These are phyloP conservation scores for Termitomyces sp. DNA, from an alignment of 768 basidiomycete species.

Conservation along the genomic window DNA sequence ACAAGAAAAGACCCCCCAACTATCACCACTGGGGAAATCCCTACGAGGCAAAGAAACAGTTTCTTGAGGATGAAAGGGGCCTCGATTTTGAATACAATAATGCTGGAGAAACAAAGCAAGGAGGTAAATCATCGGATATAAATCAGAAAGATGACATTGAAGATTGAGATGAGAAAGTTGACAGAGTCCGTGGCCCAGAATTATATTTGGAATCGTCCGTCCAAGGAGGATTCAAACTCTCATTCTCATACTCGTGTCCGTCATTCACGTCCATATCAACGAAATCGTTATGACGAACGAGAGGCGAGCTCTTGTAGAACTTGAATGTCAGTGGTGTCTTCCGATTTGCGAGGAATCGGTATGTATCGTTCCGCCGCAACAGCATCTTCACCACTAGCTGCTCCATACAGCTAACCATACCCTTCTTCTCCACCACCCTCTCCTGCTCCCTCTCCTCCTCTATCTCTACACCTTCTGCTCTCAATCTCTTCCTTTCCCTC, in stretches of 20 bases:
- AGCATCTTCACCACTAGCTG: constrained; percentile 41
- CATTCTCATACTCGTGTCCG: not conserved
- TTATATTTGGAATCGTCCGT: not conserved
- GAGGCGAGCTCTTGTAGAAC: constrained; percentile 12
- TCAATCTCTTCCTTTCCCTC: not conserved
- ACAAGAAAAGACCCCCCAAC: not conserved
- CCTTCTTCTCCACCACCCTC: not conserved
- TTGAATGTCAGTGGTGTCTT: constrained; percentile 14
- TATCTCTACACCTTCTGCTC: not conserved
- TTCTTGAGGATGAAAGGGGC: not conserved
- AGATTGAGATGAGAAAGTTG: not conserved
- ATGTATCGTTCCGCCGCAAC: constrained; percentile 24
- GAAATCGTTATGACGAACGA: not conserved
- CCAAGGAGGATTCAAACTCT: not conserved
- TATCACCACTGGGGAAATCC: not conserved
- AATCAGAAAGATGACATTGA: not conserved
- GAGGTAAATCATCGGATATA: not conserved
- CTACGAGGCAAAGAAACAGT: not conserved
- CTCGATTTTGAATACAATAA: constrained; percentile 6
- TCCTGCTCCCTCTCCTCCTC: not conserved
- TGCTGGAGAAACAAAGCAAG: constrained; percentile 2
- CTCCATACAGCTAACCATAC: constrained; percentile 27
- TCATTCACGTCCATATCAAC: not conserved
- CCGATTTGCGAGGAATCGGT: constrained; percentile 16
- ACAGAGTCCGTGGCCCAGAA: constrained; percentile 4